phyloP scores from a whole-genome alignment of 129 eudicot genomes.

The Erigeron canadensis region DNA sequence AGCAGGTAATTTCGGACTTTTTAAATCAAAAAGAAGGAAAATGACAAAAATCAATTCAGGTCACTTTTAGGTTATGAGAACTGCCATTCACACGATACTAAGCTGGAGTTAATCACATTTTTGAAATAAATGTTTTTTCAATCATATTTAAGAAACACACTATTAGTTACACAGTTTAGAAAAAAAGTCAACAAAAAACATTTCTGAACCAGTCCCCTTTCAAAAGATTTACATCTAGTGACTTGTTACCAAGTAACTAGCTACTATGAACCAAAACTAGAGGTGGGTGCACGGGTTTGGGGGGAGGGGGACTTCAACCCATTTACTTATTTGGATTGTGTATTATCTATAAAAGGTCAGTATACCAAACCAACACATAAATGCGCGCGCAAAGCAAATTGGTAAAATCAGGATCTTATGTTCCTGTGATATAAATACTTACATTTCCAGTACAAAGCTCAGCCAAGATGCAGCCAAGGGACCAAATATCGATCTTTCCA shows the following conservation, averaged over 20 bases:
- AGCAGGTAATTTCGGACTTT: not conserved
- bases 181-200: not conserved
- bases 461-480: conserved; percentile 99
- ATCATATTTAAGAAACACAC: not conserved
- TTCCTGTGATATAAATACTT: conserved; percentile 32
- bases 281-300: not conserved
- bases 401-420: not conserved
- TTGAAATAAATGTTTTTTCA: not conserved
- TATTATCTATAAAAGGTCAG: not conserved
- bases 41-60: not conserved
- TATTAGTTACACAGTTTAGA: not conserved
- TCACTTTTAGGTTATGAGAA: not conserved
- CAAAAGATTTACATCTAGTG: not conserved
- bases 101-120: not conserved
- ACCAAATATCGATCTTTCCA: conserved; percentile 96
- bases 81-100: not conserved
- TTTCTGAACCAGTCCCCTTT: not conserved
- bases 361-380: not conserved
- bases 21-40: not conserved
- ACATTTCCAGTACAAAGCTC: conserved; percentile 99
- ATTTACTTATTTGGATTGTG: not conserved
- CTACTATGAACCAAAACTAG: not conserved
- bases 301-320: not conserved
- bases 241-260: not conserved
- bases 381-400: conserved; percentile 20